Evolutionary conservation across 495 filamentous ascomycete genomes (phyloP).

Genomic region (Hypoxylon perforatum): DNA sequence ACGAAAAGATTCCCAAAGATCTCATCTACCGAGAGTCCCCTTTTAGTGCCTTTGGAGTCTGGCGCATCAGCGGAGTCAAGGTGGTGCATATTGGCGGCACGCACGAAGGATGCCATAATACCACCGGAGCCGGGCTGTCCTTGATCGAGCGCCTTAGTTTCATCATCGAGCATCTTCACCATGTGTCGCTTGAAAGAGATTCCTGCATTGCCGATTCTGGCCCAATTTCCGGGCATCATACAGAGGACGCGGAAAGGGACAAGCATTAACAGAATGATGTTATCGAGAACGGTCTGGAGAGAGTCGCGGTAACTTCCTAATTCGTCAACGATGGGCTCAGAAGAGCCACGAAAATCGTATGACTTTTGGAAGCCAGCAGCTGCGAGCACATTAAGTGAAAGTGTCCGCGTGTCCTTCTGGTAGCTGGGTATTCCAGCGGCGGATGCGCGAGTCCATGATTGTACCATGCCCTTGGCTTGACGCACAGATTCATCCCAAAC

Average conservation of each 20-base stretch:
- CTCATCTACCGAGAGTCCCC: conserved; percentile 50
- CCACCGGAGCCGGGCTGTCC: conserved; percentile 31
- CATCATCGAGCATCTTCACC: conserved; percentile 45
- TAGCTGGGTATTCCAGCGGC: conserved; percentile 21
- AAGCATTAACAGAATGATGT: conserved; percentile 39
- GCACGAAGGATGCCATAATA: conserved; percentile 26
- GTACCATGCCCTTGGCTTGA: conserved; percentile 53
- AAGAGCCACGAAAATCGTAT: conserved; percentile 44
- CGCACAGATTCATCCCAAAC: conserved; percentile 56
- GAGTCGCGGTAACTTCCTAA: conserved; percentile 41
- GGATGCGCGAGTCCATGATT: conserved; percentile 44
- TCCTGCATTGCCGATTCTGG: conserved; percentile 21
- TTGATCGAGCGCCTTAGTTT: conserved; percentile 45
- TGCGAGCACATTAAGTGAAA: conserved; percentile 52
- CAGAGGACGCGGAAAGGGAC: conserved; percentile 14
- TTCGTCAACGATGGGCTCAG: conserved; percentile 14
- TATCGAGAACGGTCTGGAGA: conserved; percentile 39
- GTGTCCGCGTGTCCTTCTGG: conserved; percentile 43
- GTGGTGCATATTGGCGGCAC: conserved; percentile 8
- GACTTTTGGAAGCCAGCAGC: conserved; percentile 49
- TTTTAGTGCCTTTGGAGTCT: conserved; percentile 1
- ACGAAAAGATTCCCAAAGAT: conserved; percentile 62
- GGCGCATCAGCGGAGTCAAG: neutral
- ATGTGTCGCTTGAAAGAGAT: conserved; percentile 37
- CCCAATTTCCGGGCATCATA: conserved; percentile 15